These are phyloP conservation scores for Phytophthora cactorum DNA, from an alignment of 352 stramenopile species.

Conservation along the genomic window DNA sequence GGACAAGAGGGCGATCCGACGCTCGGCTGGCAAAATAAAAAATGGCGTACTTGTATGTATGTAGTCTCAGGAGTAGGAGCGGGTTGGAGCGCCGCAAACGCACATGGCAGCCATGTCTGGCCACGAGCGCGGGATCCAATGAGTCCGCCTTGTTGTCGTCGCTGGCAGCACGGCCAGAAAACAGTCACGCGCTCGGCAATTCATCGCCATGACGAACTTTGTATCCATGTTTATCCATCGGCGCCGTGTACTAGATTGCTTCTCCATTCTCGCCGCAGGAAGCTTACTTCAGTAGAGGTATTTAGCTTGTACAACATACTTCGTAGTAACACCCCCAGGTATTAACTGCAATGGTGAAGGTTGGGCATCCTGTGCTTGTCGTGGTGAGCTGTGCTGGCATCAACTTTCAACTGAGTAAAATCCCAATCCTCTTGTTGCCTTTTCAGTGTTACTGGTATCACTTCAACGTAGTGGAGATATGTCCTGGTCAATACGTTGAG, in stretches of 20 bases:
- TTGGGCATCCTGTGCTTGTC: neutral
- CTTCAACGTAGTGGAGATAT: neutral
- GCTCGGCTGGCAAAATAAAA: conserved; percentile 6
- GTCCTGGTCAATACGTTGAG: neutral
- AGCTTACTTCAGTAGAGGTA: too few species aligned
- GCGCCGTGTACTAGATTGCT: neutral
- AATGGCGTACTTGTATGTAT: neutral
- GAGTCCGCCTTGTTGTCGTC: neutral
- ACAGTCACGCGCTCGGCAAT: conserved; percentile 1
- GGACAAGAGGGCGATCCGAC: conserved; percentile 4
- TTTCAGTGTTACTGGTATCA: neutral
- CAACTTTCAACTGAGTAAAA: too few species aligned
- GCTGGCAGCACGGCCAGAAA: neutral
- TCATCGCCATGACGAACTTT: neutral
- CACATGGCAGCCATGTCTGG: conserved; percentile 24
- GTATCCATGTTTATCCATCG: neutral
- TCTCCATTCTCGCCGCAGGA: neutral
- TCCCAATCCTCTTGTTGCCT: too few species aligned
- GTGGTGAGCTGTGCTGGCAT: conserved; percentile 3
- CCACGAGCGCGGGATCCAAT: conserved; percentile 1
- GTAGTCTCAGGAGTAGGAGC: conserved; percentile 7
- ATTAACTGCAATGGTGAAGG: too few species aligned
- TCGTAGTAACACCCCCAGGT: too few species aligned
- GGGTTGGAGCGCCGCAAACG: conserved; percentile 15
- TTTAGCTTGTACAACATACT: too few species aligned